Evolutionary conservation across 805 yeast species (phyloP), one percentile per base, ranked within the genome.

Genomic region (Dipodascus geniculatus): DNA sequence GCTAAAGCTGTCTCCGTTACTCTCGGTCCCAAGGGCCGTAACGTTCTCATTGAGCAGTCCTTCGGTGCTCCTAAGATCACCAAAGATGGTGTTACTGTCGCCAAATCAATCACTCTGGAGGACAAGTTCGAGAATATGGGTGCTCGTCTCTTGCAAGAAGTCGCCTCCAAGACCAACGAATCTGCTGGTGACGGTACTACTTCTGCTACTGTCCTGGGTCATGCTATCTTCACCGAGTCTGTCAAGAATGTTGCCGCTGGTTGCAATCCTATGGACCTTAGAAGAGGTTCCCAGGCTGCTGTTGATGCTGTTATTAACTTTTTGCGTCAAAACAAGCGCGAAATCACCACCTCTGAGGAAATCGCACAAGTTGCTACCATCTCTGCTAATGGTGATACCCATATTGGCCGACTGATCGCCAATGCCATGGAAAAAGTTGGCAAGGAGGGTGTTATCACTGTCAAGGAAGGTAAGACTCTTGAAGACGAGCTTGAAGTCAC

Each of bases 121-220:
- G 95, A 93, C 76, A 87, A 84, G 71, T 91, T 90, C 65, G 98
- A 91, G 76, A 91, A 91, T 73, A 77, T 93, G 77, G 99, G 99
- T 56, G 96, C 96, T 55, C 87, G 87, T 74, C 78, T 91, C 61
- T 75, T 91, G 65, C 97, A 90, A 74, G 98, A 93, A 69, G 97
- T 93, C 56, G 96, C 98, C 48, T 82, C 95, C 63, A 91, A 87
- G 80, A 90, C 99, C 65, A 93, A 93, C 71, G 96, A 91, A 72
- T 79, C 85, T 63, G 97, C 98, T 57, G 99, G 99, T 74, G 99
- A 91, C 66, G 99, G 99, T 72, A 91, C 99, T 60, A 91, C 99
- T 42, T 85, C 96, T 48, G 97, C 98, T 63, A 93, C 98, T 50
- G 95, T 91, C 53, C 78, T 91, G 63, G 98, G 97, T 62, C 86